A percentile compares a stretch with the other conserved stretches of the same genome.
Conservation (phyloP, 352 stramenopile genomes). For the Pythium vanterpoolii region DNA sequence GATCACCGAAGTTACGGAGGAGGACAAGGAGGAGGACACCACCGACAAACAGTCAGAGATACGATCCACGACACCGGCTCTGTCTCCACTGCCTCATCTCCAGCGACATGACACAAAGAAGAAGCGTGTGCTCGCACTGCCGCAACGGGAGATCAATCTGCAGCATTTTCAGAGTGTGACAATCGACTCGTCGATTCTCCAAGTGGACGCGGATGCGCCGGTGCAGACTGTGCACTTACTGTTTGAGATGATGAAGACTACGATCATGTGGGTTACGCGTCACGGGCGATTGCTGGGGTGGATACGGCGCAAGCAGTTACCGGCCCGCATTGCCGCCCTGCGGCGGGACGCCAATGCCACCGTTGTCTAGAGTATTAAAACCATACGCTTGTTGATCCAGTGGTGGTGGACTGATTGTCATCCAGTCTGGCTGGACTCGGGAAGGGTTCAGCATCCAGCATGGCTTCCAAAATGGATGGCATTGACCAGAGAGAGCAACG, state of each 20-base stretch:
- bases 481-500: background rate
- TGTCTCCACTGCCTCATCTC: background rate
- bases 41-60: background rate
- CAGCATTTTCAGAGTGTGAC: constrained; percentile 21
- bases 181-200: constrained; percentile 51
- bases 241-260: constrained; percentile 63
- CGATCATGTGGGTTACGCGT: constrained; percentile 28
- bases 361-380: constrained; percentile 10
- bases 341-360: constrained; percentile 12
- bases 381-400: too few species aligned
- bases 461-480: background rate
- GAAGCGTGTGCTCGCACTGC: background rate
- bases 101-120: background rate
- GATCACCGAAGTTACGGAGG: constrained; percentile 7
- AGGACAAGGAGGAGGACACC: background rate
- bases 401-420: too few species aligned
- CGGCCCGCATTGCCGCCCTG: constrained; percentile 33
- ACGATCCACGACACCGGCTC: background rate
- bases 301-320: constrained; percentile 48
- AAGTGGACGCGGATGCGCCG: constrained; percentile 50
- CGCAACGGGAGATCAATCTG: constrained; percentile 21
- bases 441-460: background rate
- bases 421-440: too few species aligned
- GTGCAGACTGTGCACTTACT: constrained; percentile 66
- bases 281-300: constrained; percentile 52